These are phyloP conservation scores for Aspergillus affinis DNA, from an alignment of 495 filamentous ascomycete genomes.

Conservation along the genomic window DNA sequence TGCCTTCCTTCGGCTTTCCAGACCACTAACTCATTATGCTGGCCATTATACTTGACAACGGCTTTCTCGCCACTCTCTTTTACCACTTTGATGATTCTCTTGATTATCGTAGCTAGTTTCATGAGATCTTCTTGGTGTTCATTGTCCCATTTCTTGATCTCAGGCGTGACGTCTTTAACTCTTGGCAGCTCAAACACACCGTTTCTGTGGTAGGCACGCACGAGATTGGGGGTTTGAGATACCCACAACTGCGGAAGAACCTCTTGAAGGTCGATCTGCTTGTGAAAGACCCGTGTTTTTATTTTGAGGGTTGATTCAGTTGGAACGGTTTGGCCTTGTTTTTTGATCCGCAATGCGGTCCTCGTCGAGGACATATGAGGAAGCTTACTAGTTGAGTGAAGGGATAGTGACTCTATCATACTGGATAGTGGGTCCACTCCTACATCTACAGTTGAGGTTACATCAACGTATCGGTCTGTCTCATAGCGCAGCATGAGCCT, in stretches of 20 bases:
- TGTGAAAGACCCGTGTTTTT: slow-evolving; percentile 46
- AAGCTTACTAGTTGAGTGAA: slow-evolving; percentile 14
- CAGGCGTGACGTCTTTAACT: slow-evolving; percentile 37
- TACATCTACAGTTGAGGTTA: background rate
- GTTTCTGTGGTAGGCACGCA: slow-evolving; percentile 44
- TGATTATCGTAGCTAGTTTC: slow-evolving; percentile 35
- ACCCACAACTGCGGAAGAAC: slow-evolving; percentile 49
- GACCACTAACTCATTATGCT: slow-evolving; percentile 29
- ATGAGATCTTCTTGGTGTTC: slow-evolving; percentile 32
- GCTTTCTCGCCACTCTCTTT: slow-evolving; percentile 32
- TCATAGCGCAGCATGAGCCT: slow-evolving; percentile 48
- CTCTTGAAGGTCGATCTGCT: slow-evolving; percentile 34
- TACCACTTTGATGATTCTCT: slow-evolving; percentile 31
- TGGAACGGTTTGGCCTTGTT: slow-evolving; percentile 34
- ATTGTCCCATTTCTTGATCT: slow-evolving; percentile 40
- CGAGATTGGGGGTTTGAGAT: slow-evolving; percentile 50
- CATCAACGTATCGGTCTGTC: slow-evolving; percentile 43
- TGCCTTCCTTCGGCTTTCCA: slow-evolving; percentile 21
- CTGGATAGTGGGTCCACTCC: slow-evolving; percentile 23
- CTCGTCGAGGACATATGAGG: slow-evolving; percentile 6
- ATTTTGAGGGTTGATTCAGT: slow-evolving; percentile 44
- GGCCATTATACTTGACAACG: slow-evolving; percentile 30
- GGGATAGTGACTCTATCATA: slow-evolving; percentile 30
- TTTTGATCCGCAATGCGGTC: slow-evolving; percentile 33
- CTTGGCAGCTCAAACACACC: slow-evolving; percentile 39